Conservation (phyloP, 2,329 filamentous ascomycete species). For the Drechmeria coniospora region DNA sequence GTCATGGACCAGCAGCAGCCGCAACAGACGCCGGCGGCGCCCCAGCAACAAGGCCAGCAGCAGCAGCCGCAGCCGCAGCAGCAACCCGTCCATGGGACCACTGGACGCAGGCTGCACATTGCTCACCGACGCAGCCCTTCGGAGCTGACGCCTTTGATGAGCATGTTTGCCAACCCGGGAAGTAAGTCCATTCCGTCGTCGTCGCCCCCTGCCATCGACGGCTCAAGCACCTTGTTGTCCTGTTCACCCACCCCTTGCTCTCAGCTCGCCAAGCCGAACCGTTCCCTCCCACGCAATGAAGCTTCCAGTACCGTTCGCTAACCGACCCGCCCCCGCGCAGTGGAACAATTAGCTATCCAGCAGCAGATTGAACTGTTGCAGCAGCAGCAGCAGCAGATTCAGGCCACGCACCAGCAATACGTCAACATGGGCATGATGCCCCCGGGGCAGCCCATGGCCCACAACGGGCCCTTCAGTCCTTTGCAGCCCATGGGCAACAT, state of each 20-base stretch:
- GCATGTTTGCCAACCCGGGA: conserved; percentile 58
- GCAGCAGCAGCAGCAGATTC: conserved; percentile 95
- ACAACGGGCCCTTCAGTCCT: conserved; percentile 57
- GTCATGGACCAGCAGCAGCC: conserved; percentile 45
- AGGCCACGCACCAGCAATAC: conserved; percentile 92
- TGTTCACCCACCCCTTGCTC: background rate
- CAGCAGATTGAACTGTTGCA: conserved; percentile 96
- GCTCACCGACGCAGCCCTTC: conserved; percentile 94
- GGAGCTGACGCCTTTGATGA: conserved; percentile 93
- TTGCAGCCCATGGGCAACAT: conserved; percentile 70
- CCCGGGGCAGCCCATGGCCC: conserved; percentile 60
- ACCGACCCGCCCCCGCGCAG: conserved; percentile 40
- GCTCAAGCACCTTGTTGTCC: background rate
- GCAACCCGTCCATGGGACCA: conserved; percentile 56
- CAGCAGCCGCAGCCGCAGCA: conserved; percentile 32
- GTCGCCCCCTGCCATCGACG: too few species aligned
- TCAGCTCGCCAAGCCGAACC: conserved; percentile 1
- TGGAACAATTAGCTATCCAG: conserved; percentile 95
- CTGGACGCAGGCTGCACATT: conserved; percentile 87
- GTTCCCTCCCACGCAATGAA: too few species aligned
- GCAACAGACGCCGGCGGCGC: conserved; percentile 28
- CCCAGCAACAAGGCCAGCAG: conserved; percentile 39
- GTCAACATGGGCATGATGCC: conserved; percentile 94
- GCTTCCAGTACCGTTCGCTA: too few species aligned
- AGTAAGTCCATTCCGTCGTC: conserved; percentile 40